Evolutionary conservation across 768 basidiomycete genomes (phyloP), one percentile per base, ranked within the genome.

Genomic region (Leccinum uliginosum): DNA sequence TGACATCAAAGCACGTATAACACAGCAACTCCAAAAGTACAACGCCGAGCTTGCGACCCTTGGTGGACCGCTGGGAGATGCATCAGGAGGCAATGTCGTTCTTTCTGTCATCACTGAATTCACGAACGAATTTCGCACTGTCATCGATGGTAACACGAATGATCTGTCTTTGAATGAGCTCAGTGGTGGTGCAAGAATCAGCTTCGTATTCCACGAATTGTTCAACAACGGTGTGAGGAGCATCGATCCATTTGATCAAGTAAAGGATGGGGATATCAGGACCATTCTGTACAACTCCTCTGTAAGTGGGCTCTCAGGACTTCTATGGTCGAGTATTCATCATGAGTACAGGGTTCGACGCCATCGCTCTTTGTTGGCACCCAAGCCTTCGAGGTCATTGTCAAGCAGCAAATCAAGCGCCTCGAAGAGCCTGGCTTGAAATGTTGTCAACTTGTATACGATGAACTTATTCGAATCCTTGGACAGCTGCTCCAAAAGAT

Each of bases 101-200:
- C 84, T 99, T 12, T 85, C 88, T n/a, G 93, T 97, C 62, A 98
- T 99, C 69, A 98, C 95, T 49, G 97, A 99, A 73, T 99, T 99
- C 75, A 94, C 92, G 59, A 83, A 88, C 40, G 97, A 98, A 68
- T 99, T 98, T 84, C 86, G 96, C 57, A 91, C 91, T 12, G 88
- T 91, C 38, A 97, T 99, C 62, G 97, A 99, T 70, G 97, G 97
- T 73, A 94, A 91, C 76, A 94, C 93, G 27, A 95, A 96, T 67
- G 97, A 99, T 70, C 76, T 98, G 34, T 89, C 91, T 1, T 70
- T 97, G 67, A 98, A 98, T 67, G 97, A 99, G 74, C 82, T 99
- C 21, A 93, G 91, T n/a, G 97, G 97, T 65, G 97, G 97, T 72
- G 97, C 97, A 27, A 86, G 97, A 73, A 98, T 99, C 79, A 91